A percentile compares a stretch with the other conserved stretches of the same genome.
phyloP scores from a whole-genome alignment of 2,329 filamentous ascomycete genomes.

The Fusarium solani-melongenae region DNA sequence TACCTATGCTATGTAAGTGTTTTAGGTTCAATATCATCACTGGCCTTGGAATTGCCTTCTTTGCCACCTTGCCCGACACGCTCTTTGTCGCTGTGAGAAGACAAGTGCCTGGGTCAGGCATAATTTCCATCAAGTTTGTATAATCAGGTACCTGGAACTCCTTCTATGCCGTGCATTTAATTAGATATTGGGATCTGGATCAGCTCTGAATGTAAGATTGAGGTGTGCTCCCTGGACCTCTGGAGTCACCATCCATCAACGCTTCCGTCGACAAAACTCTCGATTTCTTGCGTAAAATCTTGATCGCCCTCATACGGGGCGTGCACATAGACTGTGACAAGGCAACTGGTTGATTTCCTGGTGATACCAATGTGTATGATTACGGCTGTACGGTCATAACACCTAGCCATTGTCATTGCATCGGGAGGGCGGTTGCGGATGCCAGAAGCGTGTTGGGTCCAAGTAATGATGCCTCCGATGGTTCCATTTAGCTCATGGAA shows the following conservation, averaged over 20 bases:
- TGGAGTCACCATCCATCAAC: no score
- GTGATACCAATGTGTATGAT: constrained; percentile 7
- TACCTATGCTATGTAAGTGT: not conserved
- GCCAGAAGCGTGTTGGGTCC: constrained; percentile 41
- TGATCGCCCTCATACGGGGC: constrained; percentile 44
- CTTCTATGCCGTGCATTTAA: not conserved
- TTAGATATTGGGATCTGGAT: not conserved
- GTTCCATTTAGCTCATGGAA: constrained; percentile 45
- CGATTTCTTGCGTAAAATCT: constrained; percentile 41
- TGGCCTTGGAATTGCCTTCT: no score
- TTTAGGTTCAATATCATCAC: not conserved
- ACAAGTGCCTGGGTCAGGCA: not conserved
- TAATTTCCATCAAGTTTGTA: not conserved
- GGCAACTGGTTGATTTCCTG: constrained; percentile 6
- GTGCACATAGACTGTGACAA: constrained; percentile 41
- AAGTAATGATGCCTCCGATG: constrained; percentile 24
- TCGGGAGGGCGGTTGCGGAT: no score
- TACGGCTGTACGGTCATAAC: constrained; percentile 37
- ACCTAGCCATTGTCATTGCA: no score
- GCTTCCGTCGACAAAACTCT: constrained; percentile 47
- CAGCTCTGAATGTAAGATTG: not conserved
- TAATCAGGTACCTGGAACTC: not conserved
- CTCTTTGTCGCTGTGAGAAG: not conserved
- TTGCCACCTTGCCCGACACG: not conserved
- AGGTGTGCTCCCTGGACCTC: not conserved